Percentiles rank a stretch among this genome's conserved stretches.
Evolutionary conservation across 192 early-diverging fungal genomes (phyloP).

Genomic region (Coemansia sp.): DNA sequence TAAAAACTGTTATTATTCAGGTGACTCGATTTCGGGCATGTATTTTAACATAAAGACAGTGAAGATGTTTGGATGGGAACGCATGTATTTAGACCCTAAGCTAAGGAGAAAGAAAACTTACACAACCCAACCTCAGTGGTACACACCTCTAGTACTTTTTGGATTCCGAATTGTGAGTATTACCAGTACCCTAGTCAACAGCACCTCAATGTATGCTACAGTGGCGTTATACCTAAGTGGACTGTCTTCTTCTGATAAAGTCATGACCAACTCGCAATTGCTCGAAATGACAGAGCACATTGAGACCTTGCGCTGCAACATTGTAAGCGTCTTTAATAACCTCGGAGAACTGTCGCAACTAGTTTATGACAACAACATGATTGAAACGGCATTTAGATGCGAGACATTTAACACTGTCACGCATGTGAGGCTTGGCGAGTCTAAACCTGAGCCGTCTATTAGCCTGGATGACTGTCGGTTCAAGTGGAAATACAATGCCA

Average conservation of each 20-base stretch:
- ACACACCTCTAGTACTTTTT: neutral
- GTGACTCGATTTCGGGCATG: too few species aligned
- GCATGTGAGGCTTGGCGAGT: neutral
- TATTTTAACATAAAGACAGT: neutral
- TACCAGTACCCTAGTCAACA: neutral
- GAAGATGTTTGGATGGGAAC: slow-evolving; percentile 10
- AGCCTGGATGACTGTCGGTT: neutral
- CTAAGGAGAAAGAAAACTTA: neutral
- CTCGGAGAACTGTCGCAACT: too few species aligned
- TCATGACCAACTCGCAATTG: slow-evolving; percentile 6
- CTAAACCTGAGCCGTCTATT: neutral
- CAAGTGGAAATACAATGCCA: neutral
- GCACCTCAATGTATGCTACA: neutral
- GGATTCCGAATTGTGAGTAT: neutral
- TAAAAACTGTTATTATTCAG: too few species aligned
- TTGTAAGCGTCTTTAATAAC: too few species aligned
- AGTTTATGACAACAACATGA: too few species aligned
- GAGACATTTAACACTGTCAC: neutral
- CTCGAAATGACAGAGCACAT: neutral
- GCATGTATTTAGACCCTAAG: neutral
- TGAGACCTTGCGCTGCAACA: neutral
- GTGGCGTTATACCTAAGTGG: neutral
- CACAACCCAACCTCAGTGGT: slow-evolving; percentile 4
- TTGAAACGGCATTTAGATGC: neutral
- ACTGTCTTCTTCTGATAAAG: neutral